Conservation (phyloP, 306 rosid species). For the Castanospermum australe region DNA sequence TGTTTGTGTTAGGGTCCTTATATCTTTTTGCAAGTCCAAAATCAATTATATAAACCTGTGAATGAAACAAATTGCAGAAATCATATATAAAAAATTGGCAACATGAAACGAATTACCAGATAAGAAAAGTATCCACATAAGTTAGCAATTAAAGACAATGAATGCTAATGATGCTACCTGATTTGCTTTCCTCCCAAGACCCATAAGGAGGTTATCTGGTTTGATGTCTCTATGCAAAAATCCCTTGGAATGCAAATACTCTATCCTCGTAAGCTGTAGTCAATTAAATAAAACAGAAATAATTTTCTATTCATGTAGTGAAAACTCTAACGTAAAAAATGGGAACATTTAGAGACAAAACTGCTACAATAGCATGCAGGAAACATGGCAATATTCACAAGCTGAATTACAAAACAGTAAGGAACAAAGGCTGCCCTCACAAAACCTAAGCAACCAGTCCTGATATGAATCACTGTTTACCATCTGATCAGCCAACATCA, state of each 20-base stretch:
- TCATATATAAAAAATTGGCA: neutral
- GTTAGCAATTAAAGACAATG: neutral
- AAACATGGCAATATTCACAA: neutral
- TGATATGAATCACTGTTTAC: constrained; percentile 38
- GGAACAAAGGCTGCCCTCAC: neutral
- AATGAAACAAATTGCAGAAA: constrained; percentile 11
- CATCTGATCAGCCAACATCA: constrained; percentile 92
- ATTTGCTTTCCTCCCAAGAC: constrained; percentile 91
- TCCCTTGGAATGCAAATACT: constrained; percentile 64
- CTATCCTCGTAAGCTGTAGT: constrained; percentile 55
- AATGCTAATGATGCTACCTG: constrained; percentile 49
- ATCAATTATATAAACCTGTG: constrained; percentile 71
- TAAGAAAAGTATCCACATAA: neutral
- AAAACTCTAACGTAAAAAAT: neutral
- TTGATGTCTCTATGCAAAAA: constrained; percentile 92
- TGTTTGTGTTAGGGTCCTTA: constrained; percentile 58
- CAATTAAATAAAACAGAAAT: constrained; percentile 8
- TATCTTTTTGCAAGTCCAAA: constrained; percentile 79
- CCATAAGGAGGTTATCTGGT: constrained; percentile 96
- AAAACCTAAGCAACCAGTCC: neutral
- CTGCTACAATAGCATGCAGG: neutral
- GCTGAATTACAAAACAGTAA: neutral
- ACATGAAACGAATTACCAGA: neutral
- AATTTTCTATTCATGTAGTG: neutral
- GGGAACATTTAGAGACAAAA: neutral